These are phyloP conservation scores for Lactarius trivialis DNA, from an alignment of 768 basidiomycete genomes.

Conservation along the genomic window DNA sequence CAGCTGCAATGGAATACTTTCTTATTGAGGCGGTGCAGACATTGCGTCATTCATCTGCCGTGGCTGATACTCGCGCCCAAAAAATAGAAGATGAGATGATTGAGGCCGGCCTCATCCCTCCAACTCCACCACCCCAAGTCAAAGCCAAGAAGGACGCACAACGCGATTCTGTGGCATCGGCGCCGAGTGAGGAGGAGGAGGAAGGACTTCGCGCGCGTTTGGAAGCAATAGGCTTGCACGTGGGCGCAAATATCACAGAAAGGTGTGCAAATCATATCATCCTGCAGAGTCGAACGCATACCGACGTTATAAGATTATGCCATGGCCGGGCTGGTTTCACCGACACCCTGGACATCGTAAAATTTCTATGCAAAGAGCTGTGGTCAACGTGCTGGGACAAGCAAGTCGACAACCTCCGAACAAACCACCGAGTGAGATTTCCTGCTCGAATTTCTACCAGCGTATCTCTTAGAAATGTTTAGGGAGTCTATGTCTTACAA, in stretches of 20 bases:
- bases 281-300: neutral
- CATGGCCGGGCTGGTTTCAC: constrained; percentile 67
- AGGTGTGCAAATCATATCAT: constrained; percentile 42
- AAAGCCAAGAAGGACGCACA: constrained; percentile 35
- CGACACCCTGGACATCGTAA: constrained; percentile 85
- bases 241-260: constrained; percentile 83
- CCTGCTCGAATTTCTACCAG: neutral
- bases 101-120: constrained; percentile 65
- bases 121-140: constrained; percentile 36
- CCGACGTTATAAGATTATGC: constrained; percentile 49
- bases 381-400: constrained; percentile 91
- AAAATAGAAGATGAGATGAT: constrained; percentile 73
- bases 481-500: constrained; percentile 93
- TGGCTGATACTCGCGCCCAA: constrained; percentile 61
- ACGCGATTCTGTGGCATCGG: constrained; percentile 33
- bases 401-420: constrained; percentile 91
- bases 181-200: constrained; percentile 56
- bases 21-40: constrained; percentile 74
- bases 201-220: constrained; percentile 61
- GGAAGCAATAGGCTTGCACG: constrained; percentile 79
- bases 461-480: neutral
- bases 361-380: constrained; percentile 95
- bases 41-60: constrained; percentile 64
- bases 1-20: constrained; percentile 76
- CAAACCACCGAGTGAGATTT: constrained; percentile 77